Conservation (phyloP, 2,329 filamentous ascomycete species). For the Diplodia corticola region DNA sequence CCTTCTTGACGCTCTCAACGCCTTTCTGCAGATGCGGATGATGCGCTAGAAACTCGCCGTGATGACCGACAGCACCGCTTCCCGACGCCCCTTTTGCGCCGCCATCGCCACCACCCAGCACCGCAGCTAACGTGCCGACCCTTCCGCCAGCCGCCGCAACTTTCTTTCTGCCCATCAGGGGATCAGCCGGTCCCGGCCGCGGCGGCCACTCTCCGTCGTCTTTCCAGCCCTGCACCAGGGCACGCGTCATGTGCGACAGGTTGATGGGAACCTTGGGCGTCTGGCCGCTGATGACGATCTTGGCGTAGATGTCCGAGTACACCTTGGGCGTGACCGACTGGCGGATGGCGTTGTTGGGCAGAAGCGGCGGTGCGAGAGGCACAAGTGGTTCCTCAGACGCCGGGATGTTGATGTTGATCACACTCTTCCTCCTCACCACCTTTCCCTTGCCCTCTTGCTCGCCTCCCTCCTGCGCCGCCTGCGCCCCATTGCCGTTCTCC, state of each 20-base stretch:
- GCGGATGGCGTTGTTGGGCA: conserved; percentile 72
- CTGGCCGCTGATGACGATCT: conserved; percentile 76
- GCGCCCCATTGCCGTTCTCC: neutral
- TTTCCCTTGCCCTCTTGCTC: neutral
- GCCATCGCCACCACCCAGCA: conserved; percentile 15
- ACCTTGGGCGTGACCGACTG: conserved; percentile 70
- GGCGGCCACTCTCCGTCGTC: conserved; percentile 92
- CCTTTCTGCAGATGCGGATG: conserved; percentile 46
- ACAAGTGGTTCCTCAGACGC: conserved; percentile 48
- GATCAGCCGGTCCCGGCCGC: conserved; percentile 52
- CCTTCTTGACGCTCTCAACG: conserved; percentile 48
- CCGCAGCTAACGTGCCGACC: conserved; percentile 17
- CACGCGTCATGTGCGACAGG: conserved; percentile 73
- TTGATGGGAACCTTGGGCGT: conserved; percentile 89
- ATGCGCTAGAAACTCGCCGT: conserved; percentile 35
- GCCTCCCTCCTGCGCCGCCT: neutral
- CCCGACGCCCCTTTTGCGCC: conserved; percentile 17
- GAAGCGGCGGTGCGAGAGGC: conserved; percentile 72
- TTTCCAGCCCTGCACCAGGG: conserved; percentile 89
- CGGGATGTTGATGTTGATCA: conserved; percentile 6
- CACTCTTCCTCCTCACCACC: neutral
- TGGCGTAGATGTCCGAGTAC: conserved; percentile 84
- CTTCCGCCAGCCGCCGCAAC: conserved; percentile 22
- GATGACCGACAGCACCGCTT: conserved; percentile 25
- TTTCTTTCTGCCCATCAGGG: conserved; percentile 43